These are phyloP conservation scores for Elongisporangium prolatum DNA, from an alignment of 352 stramenopile genomes.

Conservation along the genomic window DNA sequence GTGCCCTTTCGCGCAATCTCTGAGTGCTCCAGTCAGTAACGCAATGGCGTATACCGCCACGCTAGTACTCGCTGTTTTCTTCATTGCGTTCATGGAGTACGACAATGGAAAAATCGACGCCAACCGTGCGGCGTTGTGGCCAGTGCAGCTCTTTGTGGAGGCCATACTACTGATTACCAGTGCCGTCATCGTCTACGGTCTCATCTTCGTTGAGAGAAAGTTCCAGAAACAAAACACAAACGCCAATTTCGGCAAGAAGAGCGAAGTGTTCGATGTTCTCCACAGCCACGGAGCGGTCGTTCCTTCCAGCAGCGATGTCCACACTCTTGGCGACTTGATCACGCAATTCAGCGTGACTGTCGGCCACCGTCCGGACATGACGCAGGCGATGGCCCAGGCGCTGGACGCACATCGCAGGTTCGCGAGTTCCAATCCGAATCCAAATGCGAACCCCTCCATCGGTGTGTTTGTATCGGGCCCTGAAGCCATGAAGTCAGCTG, in stretches of 20 bases:
- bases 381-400: neutral
- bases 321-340: conserved; percentile 4
- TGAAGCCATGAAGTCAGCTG: conserved; percentile 9
- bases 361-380: conserved; percentile 4
- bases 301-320: conserved; percentile 2
- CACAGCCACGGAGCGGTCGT: conserved; percentile 3
- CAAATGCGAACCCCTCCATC: neutral
- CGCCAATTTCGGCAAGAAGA: neutral
- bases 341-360: conserved; percentile 1
- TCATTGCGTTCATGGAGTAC: conserved; percentile 2
- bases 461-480: conserved; percentile 22
- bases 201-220: conserved; percentile 1
- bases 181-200: neutral
- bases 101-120: conserved; percentile 2
- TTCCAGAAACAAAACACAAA: neutral
- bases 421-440: neutral
- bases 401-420: conserved; percentile 1
- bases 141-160: conserved; percentile 10
- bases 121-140: conserved; percentile 2
- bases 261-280: neutral
- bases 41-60: neutral
- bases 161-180: conserved; percentile 1
- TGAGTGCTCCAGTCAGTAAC: neutral
- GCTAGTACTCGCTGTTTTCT: neutral
- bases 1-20: conserved; percentile 3